phyloP scores from a whole-genome alignment of 768 basidiomycete genomes.

The Cubamyces sp. region DNA sequence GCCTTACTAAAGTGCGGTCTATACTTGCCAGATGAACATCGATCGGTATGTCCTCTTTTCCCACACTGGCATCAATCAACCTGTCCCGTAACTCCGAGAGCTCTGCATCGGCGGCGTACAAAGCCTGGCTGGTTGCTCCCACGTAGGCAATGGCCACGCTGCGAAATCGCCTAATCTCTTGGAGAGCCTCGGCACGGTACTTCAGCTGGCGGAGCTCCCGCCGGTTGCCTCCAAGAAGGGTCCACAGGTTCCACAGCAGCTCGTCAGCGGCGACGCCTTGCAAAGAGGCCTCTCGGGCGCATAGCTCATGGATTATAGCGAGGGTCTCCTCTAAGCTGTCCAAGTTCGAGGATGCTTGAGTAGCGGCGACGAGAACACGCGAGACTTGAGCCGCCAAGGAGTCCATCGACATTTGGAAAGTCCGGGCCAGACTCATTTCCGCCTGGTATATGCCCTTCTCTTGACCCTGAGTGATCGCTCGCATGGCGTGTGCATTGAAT shows the following conservation, averaged over 20 bases:
- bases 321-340: slow-evolving; percentile 67
- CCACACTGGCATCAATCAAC: slow-evolving; percentile 63
- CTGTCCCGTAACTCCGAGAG: slow-evolving; percentile 76
- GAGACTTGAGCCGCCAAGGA: slow-evolving; percentile 53
- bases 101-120: slow-evolving; percentile 67
- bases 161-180: slow-evolving; percentile 57
- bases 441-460: slow-evolving; percentile 35
- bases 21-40: slow-evolving; percentile 79
- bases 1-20: too few relatives aligned
- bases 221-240: slow-evolving; percentile 63
- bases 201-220: slow-evolving; percentile 50
- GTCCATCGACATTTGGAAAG: slow-evolving; percentile 66
- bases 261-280: slow-evolving; percentile 50
- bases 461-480: slow-evolving; percentile 34
- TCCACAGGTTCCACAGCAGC: slow-evolving; percentile 70
- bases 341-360: slow-evolving; percentile 57
- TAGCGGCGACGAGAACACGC: slow-evolving; percentile 66
- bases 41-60: slow-evolving; percentile 58
- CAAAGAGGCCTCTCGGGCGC: slow-evolving; percentile 56
- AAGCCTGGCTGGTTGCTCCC: slow-evolving; percentile 57
- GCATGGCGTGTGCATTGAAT: slow-evolving; percentile 65
- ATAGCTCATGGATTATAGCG: slow-evolving; percentile 54
- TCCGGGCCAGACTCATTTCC: slow-evolving; percentile 50
- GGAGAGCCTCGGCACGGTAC: slow-evolving; percentile 54
- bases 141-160: slow-evolving; percentile 67